These are phyloP conservation scores for Mimosa pudica DNA, from an alignment of 306 rosid species.

Conservation along the genomic window DNA sequence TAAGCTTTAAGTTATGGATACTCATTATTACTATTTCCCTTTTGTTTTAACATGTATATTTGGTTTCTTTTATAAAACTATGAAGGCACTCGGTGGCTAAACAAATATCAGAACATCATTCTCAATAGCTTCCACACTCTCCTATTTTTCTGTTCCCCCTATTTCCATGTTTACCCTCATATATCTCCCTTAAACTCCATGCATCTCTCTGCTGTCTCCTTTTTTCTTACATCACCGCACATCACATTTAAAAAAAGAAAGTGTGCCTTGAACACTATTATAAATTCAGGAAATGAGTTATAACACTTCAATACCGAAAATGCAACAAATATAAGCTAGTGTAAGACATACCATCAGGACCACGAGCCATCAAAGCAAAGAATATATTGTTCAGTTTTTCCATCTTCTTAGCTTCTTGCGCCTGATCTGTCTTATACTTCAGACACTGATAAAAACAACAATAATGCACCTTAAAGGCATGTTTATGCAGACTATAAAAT, in stretches of 20 bases:
- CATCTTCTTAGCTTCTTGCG: conserved; percentile 93
- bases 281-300: neutral
- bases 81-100: too few relatives aligned
- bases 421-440: conserved; percentile 85
- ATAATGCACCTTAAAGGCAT: conserved; percentile 23
- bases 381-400: conserved; percentile 82
- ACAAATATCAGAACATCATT: too few relatives aligned
- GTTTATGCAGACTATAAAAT: neutral
- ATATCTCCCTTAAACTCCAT: too few relatives aligned
- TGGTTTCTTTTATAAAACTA: too few relatives aligned
- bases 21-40: too few relatives aligned
- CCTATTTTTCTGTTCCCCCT: too few relatives aligned
- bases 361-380: conserved; percentile 90
- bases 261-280: neutral
- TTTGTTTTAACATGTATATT: too few relatives aligned
- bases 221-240: neutral
- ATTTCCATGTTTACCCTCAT: too few relatives aligned
- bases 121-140: neutral
- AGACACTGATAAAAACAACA: conserved; percentile 57
- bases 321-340: neutral
- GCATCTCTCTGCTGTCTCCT: too few relatives aligned
- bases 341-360: conserved; percentile 73
- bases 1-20: neutral
- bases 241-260: neutral
- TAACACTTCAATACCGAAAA: neutral